phyloP scores from a whole-genome alignment of 2,329 filamentous ascomycete genomes.

The Endoconidiophora polonica region DNA sequence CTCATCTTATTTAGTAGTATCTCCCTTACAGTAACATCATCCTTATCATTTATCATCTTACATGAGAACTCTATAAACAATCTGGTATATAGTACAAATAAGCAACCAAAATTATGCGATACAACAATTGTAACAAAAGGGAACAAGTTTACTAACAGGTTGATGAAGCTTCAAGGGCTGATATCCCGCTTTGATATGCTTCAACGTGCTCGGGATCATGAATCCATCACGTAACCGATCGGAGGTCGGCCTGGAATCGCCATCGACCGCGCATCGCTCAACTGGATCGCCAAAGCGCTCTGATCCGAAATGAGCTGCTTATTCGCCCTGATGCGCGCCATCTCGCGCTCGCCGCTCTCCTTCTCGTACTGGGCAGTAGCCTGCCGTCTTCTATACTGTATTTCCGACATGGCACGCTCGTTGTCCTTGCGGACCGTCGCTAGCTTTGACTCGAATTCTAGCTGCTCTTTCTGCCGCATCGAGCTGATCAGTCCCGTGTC shows the following conservation, averaged over 20 bases:
- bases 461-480: constrained; percentile 22
- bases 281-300: constrained; percentile 24
- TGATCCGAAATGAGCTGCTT: constrained; percentile 34
- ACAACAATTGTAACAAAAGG: not conserved
- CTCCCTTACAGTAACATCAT: no score
- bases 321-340: constrained; percentile 32
- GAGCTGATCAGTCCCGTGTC: constrained; percentile 12
- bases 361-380: constrained; percentile 29
- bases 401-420: constrained; percentile 31
- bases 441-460: constrained; percentile 30
- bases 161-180: not conserved
- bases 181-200: not conserved
- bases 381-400: constrained; percentile 34
- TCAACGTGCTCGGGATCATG: not conserved
- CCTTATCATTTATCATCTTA: no score
- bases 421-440: no score
- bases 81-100: no score
- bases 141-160: not conserved
- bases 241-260: constrained; percentile 24
- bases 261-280: constrained; percentile 25
- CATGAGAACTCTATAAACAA: no score
- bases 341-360: constrained; percentile 28
- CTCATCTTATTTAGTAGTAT: no score
- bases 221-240: constrained; percentile 34
- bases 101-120: no score